These are phyloP conservation scores for Ramaria rubella DNA, from an alignment of 768 basidiomycete species.

Conservation along the genomic window DNA sequence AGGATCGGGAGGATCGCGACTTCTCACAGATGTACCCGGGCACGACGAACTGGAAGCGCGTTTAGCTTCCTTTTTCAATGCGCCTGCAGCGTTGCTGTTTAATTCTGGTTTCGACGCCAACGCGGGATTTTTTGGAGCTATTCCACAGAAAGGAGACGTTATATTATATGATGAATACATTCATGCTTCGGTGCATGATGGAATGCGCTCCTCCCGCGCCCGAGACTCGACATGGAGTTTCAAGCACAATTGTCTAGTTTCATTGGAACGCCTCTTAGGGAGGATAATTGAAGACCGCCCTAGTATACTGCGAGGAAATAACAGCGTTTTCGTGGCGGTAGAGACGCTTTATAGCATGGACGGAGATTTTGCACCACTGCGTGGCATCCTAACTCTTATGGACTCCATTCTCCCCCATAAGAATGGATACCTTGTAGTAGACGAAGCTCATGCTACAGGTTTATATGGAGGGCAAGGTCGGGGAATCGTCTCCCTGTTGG, in stretches of 20 bases:
- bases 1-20: constrained; percentile 82
- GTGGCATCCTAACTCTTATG: constrained; percentile 54
- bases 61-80: constrained; percentile 54
- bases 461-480: constrained; percentile 75
- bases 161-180: constrained; percentile 82
- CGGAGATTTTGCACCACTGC: constrained; percentile 78
- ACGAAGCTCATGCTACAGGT: constrained; percentile 92
- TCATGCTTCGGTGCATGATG: constrained; percentile 89
- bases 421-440: constrained; percentile 73
- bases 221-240: constrained; percentile 42
- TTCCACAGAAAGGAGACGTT: constrained; percentile 73
- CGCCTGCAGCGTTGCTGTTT: constrained; percentile 70
- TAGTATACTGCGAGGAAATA: constrained; percentile 32
- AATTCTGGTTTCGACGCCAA: constrained; percentile 95
- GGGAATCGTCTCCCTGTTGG: constrained; percentile 66
- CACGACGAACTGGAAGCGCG: constrained; percentile 71
- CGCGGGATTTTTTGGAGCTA: constrained; percentile 71
- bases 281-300: constrained; percentile 33
- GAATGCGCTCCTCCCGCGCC: constrained; percentile 56
- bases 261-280: constrained; percentile 40
- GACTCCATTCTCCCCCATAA: constrained; percentile 54
- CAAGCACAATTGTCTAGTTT: constrained; percentile 60
- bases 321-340: constrained; percentile 70
- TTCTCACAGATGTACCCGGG: constrained; percentile 69
- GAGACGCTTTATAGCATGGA: constrained; percentile 97